Evolutionary conservation across 345 rosid species (phyloP), one percentile per base, ranked within the genome.

Genomic region (Luvunga scandens): DNA sequence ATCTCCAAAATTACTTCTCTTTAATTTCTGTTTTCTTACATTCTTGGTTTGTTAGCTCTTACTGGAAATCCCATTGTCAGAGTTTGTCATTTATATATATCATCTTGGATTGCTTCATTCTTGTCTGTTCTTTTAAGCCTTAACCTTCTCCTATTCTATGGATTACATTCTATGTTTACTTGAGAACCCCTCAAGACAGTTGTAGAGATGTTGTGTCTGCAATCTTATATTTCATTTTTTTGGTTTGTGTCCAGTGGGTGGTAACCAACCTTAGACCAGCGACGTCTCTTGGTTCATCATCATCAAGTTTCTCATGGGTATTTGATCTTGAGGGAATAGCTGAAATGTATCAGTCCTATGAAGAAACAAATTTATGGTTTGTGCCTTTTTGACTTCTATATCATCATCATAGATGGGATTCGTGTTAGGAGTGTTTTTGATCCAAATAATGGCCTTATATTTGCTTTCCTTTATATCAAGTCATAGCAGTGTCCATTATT

Each of bases 321-420:
- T 95, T 93, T 78, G 92, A 95, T 84, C 89, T 95, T 6, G 87
- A 89, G 4, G 99, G 98, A 79, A 93, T 93, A 34, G 71, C 91
- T 4, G 92, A 92, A 82, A 90, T 92, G 91, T 92, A 88, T 71
- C 88, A 88, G 81, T 95, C 94, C 12, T 93, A 91, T 22, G 99
- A 95, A 81, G 97, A 93, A 86, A 91, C 98, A 71, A 91, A 93
- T 83, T 83, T 93, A 80, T 95, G 99, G 99, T 95, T 89, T 75
- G 65, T 75, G 28, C 68, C 50, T 2, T 55, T 79, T 69, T 19
- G 18, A 50, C 30, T 81, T 28, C 24, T 33, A 16, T 71, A 7
- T 19, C n/a, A 66, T 66, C 24, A 72, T 59, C 63, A 39, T 81
- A 39, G 64, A 56, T 70, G 59, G 25, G 65, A 7, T 45, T 16